Evolutionary conservation across 2,329 filamentous ascomycete genomes (phyloP).

Genomic region (Xylariales sp.): DNA sequence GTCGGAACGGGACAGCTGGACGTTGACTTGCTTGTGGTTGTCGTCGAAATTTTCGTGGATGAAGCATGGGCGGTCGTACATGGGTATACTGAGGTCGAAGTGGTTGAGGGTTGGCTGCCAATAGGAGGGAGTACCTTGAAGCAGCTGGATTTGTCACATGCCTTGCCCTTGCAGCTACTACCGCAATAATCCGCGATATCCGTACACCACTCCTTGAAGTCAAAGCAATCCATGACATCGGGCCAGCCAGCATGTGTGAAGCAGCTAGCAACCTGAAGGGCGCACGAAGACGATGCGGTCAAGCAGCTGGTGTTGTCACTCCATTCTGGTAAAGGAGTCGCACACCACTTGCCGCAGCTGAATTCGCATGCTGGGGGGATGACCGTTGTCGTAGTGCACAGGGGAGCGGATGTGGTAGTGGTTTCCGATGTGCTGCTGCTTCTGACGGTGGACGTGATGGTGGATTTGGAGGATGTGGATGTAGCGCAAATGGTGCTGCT

Average conservation of each 20-base stretch:
- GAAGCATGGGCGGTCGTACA: slow-evolving; percentile 21
- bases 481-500: slow-evolving; percentile 10
- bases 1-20: slow-evolving; percentile 37
- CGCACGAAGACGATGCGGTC: slow-evolving; percentile 38
- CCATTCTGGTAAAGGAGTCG: slow-evolving; percentile 42
- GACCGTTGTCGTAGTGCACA: slow-evolving; percentile 44
- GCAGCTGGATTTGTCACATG: slow-evolving; percentile 36
- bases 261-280: slow-evolving; percentile 44
- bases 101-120: slow-evolving; percentile 28
- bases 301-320: slow-evolving; percentile 37
- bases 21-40: slow-evolving; percentile 26
- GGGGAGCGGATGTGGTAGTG: slow-evolving; percentile 32
- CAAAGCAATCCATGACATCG: slow-evolving; percentile 43
- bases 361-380: slow-evolving; percentile 48
- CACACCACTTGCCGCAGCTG: slow-evolving; percentile 44
- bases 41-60: slow-evolving; percentile 19
- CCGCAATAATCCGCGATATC: slow-evolving; percentile 40
- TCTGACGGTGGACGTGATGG: slow-evolving; percentile 17
- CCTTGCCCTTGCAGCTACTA: slow-evolving; percentile 28
- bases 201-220: slow-evolving; percentile 46
- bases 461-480: slow-evolving; percentile 13
- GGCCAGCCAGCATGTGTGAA: slow-evolving; percentile 49
- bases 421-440: too few relatives aligned
- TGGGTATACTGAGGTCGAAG: slow-evolving; percentile 29
- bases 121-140: slow-evolving; percentile 36